These are phyloP conservation scores for Lasiodiplodia citricola DNA, from an alignment of 2,329 filamentous ascomycete species.

Conservation along the genomic window DNA sequence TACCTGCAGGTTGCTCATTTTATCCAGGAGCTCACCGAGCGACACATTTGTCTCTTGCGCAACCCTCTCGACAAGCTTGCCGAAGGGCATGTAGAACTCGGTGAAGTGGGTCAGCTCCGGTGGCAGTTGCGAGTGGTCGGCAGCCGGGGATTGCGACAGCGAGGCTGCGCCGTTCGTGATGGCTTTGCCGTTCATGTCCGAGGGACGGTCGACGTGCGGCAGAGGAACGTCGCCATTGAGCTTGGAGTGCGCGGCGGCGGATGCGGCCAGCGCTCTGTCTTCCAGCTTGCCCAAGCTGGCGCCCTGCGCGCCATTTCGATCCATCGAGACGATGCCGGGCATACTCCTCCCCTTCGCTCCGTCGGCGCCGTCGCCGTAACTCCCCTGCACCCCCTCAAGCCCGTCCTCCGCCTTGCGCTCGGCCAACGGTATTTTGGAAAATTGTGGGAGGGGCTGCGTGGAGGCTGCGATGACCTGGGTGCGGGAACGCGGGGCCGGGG, in stretches of 20 bases:
- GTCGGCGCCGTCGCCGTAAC: constrained; percentile 40
- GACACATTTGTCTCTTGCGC: constrained; percentile 84
- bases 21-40: constrained; percentile 71
- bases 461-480: constrained; percentile 4
- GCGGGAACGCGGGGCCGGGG: constrained; percentile 21
- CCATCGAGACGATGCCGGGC: constrained; percentile 57
- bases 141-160: constrained; percentile 24
- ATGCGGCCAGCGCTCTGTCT: constrained; percentile 7
- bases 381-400: constrained; percentile 27
- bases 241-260: constrained; percentile 15
- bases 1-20: constrained; percentile 71
- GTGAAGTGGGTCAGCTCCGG: constrained; percentile 71
- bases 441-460: constrained; percentile 10
- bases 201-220: constrained; percentile 23
- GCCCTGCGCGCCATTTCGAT: constrained; percentile 48
- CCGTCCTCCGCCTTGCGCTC: constrained; percentile 26
- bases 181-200: constrained; percentile 19
- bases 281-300: constrained; percentile 33
- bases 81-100: constrained; percentile 74
- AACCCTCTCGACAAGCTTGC: constrained; percentile 75
- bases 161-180: constrained; percentile 26
- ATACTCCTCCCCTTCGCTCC: constrained; percentile 45
- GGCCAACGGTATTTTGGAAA: constrained; percentile 26
- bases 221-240: constrained; percentile 23
- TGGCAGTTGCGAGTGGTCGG: constrained; percentile 41